Conservation (phyloP, 345 rosid genomes). For the Anastatica hierochuntica region DNA sequence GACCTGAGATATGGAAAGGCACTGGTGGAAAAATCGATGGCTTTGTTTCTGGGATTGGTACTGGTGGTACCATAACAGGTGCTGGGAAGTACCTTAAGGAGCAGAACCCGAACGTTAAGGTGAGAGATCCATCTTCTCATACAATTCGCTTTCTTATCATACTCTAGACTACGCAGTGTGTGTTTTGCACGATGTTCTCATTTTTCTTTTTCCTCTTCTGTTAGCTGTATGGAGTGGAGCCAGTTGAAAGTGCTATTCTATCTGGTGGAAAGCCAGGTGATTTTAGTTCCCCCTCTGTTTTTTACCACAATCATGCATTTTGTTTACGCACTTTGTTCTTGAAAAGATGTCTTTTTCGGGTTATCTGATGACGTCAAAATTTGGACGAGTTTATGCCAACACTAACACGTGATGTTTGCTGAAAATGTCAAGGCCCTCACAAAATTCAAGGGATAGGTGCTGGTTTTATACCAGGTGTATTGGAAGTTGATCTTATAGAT, state of each 20-base stretch:
- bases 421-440: slow-evolving; percentile 57
- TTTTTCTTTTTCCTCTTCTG: slow-evolving; percentile 10
- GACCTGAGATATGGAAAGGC: slow-evolving; percentile 91
- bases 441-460: slow-evolving; percentile 97
- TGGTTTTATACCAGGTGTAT: slow-evolving; percentile 78
- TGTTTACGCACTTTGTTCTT: not conserved
- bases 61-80: slow-evolving; percentile 93
- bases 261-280: slow-evolving; percentile 90
- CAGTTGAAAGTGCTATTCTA: slow-evolving; percentile 69
- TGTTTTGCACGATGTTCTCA: slow-evolving; percentile 8
- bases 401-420: slow-evolving; percentile 11
- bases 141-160: not conserved
- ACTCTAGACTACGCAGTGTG: not conserved
- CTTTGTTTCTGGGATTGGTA: slow-evolving; percentile 85
- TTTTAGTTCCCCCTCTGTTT: not conserved
- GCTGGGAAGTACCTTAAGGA: slow-evolving; percentile 79
- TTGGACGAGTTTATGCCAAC: not conserved
- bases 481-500: slow-evolving; percentile 58
- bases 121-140: slow-evolving; percentile 13
- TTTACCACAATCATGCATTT: not conserved
- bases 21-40: slow-evolving; percentile 76
- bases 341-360: not conserved
- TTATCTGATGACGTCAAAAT: too few species aligned
- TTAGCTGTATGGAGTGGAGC: slow-evolving; percentile 78
- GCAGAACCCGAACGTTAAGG: slow-evolving; percentile 66